These are phyloP conservation scores for Tricholoma flavovirens DNA, from an alignment of 768 basidiomycete species.

Conservation along the genomic window DNA sequence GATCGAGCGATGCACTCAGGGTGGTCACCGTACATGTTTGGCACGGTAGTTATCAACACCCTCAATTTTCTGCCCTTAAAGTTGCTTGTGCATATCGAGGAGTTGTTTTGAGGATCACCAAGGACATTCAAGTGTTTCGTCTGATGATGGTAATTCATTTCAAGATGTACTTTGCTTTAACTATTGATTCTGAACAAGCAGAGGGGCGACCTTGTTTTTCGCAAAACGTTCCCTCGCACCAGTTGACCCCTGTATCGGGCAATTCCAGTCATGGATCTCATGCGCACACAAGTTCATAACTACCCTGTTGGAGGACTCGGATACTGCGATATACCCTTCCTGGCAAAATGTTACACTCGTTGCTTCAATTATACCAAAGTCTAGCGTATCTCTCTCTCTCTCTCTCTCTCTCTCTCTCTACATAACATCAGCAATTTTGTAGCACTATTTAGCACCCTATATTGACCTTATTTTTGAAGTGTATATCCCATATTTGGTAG, in stretches of 20 bases:
- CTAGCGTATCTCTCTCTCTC: too few relatives aligned
- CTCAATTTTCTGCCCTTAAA: conserved; percentile 47
- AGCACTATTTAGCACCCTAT: neutral
- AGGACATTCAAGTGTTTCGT: conserved; percentile 50
- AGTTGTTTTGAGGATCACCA: conserved; percentile 45
- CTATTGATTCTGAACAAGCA: conserved; percentile 1
- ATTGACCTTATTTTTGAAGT: too few relatives aligned
- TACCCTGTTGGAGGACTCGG: neutral
- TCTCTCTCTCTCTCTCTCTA: neutral
- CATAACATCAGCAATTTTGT: neutral
- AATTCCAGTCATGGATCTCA: too few relatives aligned
- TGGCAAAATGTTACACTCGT: too few relatives aligned
- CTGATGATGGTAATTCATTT: conserved; percentile 34
- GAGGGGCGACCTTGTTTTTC: conserved; percentile 15
- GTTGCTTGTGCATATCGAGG: conserved; percentile 62
- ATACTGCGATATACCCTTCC: neutral
- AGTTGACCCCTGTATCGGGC: conserved; percentile 13
- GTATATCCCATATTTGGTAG: too few relatives aligned
- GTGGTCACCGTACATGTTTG: conserved; percentile 51
- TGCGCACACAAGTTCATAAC: neutral
- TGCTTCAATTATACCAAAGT: too few relatives aligned
- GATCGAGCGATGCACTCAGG: conserved; percentile 36
- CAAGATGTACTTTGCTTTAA: conserved; percentile 5
- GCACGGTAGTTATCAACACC: conserved; percentile 44
- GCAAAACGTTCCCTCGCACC: conserved; percentile 13